These are phyloP conservation scores for Penicillium vulpinum DNA, from an alignment of 2,329 filamentous ascomycete genomes.

Conservation along the genomic window DNA sequence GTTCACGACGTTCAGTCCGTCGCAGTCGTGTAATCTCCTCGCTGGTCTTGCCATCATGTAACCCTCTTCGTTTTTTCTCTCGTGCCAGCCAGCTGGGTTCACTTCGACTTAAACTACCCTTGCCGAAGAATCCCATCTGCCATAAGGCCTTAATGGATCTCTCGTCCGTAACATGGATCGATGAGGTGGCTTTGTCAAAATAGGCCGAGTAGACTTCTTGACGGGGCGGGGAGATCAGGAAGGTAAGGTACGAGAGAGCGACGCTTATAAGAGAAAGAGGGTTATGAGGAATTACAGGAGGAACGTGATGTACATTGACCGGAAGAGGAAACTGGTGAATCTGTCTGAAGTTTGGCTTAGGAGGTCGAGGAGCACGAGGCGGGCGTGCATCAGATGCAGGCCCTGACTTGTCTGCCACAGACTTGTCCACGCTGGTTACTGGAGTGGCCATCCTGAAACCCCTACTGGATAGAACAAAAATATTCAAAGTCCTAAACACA, in stretches of 20 bases:
- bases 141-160: constrained; percentile 77
- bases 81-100: constrained; percentile 90
- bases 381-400: constrained; percentile 20
- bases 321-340: constrained; percentile 82
- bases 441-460: constrained; percentile 31
- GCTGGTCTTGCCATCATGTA: constrained; percentile 67
- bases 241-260: constrained; percentile 72
- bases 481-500: constrained; percentile 16
- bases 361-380: constrained; percentile 30
- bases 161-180: constrained; percentile 78
- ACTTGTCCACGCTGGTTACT: constrained; percentile 17
- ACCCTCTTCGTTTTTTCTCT: constrained; percentile 71
- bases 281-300: constrained; percentile 86
- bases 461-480: constrained; percentile 21
- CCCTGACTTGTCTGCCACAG: constrained; percentile 19
- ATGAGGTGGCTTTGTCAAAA: constrained; percentile 79
- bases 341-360: constrained; percentile 63
- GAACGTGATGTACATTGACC: constrained; percentile 77
- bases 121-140: constrained; percentile 97
- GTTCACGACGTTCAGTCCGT: constrained; percentile 75
- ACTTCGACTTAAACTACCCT: constrained; percentile 87
- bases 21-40: constrained; percentile 77
- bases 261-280: constrained; percentile 84
- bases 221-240: constrained; percentile 65
- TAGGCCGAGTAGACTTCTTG: constrained; percentile 67